Conservation (phyloP, 306 rosid genomes). For the Sicyos edulis region DNA sequence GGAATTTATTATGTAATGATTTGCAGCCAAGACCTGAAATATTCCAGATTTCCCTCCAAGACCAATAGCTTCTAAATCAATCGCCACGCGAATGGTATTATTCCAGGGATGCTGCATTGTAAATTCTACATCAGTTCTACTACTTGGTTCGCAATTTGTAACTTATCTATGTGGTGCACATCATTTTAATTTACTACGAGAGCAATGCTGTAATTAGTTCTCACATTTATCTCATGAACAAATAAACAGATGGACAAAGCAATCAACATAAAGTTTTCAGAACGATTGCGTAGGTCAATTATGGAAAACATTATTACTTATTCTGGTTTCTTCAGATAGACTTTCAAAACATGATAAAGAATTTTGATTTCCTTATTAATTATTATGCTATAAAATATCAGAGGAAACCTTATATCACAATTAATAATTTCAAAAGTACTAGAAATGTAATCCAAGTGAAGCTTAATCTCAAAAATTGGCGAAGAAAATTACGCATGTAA, state of each 20-base stretch:
- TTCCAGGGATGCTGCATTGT: slow-evolving; percentile 91
- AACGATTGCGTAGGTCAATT: not conserved
- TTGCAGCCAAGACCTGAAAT: slow-evolving; percentile 69
- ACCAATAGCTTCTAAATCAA: slow-evolving; percentile 98
- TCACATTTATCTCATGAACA: not conserved
- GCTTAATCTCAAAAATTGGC: not conserved
- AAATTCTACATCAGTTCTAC: slow-evolving; percentile 23
- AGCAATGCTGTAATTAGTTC: not conserved
- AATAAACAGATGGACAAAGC: not conserved
- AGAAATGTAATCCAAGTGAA: not conserved
- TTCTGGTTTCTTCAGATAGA: not conserved
- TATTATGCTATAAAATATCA: slow-evolving; percentile 5
- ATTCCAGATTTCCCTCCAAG: slow-evolving; percentile 89
- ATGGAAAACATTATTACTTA: not conserved
- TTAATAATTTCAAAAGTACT: not conserved
- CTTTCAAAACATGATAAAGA: not conserved
- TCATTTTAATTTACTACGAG: slow-evolving; percentile 3
- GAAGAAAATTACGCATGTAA: slow-evolving; percentile 14
- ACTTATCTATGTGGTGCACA: not conserved
- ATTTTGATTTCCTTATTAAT: not conserved
- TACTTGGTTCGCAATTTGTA: slow-evolving; percentile 1
- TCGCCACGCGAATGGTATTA: slow-evolving; percentile 57
- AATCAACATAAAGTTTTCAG: not conserved
- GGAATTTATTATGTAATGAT: slow-evolving; percentile 20
- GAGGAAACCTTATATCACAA: not conserved